Percentiles rank a stretch among this genome's conserved stretches.
Evolutionary conservation across 2,329 filamentous ascomycete genomes (phyloP).

Genomic region (Claviceps sp.): DNA sequence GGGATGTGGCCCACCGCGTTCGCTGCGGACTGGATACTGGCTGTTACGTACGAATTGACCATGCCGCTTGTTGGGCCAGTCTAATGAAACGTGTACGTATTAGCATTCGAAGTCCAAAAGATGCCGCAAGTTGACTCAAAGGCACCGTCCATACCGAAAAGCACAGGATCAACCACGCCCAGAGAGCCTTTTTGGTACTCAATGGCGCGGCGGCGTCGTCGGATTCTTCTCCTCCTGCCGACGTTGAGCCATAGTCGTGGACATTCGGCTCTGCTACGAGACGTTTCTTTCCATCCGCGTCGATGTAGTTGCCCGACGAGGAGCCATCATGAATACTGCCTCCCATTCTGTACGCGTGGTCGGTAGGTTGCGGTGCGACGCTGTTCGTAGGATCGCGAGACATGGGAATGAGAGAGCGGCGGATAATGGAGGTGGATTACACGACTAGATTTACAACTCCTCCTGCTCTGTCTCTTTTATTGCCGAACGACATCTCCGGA

Average conservation of each 20-base stretch:
- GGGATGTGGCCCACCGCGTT: constrained; percentile 10
- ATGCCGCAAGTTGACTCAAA: no score
- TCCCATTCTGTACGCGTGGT: not conserved
- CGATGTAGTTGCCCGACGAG: not conserved
- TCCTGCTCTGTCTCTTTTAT: no score
- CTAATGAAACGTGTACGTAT: not conserved
- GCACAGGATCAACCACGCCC: constrained; percentile 10
- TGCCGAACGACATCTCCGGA: no score
- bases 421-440: not conserved
- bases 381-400: not conserved
- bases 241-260: not conserved
- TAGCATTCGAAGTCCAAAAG: no score
- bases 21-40: constrained; percentile 10
- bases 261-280: not conserved
- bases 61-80: constrained; percentile 10
- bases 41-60: constrained; percentile 10
- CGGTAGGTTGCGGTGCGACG: not conserved
- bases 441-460: not conserved
- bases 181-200: constrained; percentile 7
- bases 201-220: constrained; percentile 3
- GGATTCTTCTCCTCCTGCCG: not conserved
- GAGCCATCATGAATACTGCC: not conserved
- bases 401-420: not conserved
- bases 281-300: not conserved
- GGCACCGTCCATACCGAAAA: constrained; percentile 6